These are phyloP conservation scores for Blastomyces silverae DNA, from an alignment of 2,329 filamentous ascomycete genomes.

Conservation along the genomic window DNA sequence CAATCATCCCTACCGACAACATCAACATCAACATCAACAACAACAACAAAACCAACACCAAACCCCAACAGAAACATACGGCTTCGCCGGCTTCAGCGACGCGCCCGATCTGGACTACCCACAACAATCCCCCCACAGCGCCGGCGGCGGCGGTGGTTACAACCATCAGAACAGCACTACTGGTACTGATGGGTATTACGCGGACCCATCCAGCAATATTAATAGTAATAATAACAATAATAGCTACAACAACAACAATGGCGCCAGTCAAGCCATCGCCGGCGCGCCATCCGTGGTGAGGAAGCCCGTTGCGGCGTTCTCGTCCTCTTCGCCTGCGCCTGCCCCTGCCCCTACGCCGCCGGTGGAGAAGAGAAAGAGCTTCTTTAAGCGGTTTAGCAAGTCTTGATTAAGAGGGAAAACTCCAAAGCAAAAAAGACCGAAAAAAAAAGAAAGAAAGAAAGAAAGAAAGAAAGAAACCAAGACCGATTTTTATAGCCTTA, in stretches of 20 bases:
- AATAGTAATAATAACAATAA: too few relatives aligned
- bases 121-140: slow-evolving; percentile 22
- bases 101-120: slow-evolving; percentile 35
- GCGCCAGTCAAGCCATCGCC: slow-evolving; percentile 6
- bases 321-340: background rate
- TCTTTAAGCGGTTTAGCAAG: slow-evolving; percentile 57
- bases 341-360: slow-evolving; percentile 8
- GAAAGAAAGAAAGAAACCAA: too few relatives aligned
- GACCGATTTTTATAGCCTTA: too few relatives aligned
- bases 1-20: background rate
- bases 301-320: slow-evolving; percentile 5
- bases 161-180: background rate
- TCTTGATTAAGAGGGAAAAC: background rate
- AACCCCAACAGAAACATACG: slow-evolving; percentile 54
- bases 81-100: slow-evolving; percentile 50
- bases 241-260: background rate
- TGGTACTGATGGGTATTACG: slow-evolving; percentile 19
- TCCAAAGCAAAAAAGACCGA: too few relatives aligned
- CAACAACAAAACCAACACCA: slow-evolving; percentile 33
- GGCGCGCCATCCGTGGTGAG: slow-evolving; percentile 11
- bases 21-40: slow-evolving; percentile 37
- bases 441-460: too few relatives aligned
- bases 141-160: too few relatives aligned
- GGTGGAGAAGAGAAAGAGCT: slow-evolving; percentile 75
- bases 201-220: slow-evolving; percentile 15